phyloP scores from a whole-genome alignment of 2,329 filamentous ascomycete species.

The Alternaria sp. region DNA sequence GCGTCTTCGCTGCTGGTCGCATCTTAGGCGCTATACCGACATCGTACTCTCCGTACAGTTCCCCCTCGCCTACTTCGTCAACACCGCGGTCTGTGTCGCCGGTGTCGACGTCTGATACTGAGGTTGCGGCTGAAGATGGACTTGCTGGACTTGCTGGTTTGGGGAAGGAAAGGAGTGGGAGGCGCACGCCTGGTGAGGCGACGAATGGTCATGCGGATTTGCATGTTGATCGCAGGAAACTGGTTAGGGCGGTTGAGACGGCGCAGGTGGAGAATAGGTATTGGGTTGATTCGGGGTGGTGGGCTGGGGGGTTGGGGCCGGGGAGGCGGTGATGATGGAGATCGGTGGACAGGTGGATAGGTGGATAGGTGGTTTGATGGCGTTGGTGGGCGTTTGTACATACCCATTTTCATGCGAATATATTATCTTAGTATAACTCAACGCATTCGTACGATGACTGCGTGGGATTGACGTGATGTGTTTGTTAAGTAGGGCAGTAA shows the following conservation, averaged over 20 bases:
- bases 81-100: conserved; percentile 33
- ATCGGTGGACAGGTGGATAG: neutral
- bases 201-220: conserved; percentile 49
- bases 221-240: conserved; percentile 45
- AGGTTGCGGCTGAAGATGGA: conserved; percentile 8
- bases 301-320: conserved; percentile 41
- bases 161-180: conserved; percentile 8
- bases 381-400: neutral
- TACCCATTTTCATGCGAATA: neutral
- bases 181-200: conserved; percentile 27
- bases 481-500: too few relatives aligned
- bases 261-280: conserved; percentile 36
- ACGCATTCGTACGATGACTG: too few relatives aligned
- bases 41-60: conserved; percentile 16
- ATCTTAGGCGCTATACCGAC: conserved; percentile 46
- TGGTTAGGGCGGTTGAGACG: conserved; percentile 36
- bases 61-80: conserved; percentile 18
- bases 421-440: neutral
- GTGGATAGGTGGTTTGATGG: neutral
- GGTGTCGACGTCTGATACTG: conserved; percentile 20
- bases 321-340: neutral
- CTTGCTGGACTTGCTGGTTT: conserved; percentile 6
- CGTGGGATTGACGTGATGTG: too few relatives aligned
- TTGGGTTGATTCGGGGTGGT: conserved; percentile 46
- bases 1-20: conserved; percentile 62